A percentile compares a stretch with the other conserved stretches of the same genome.
Evolutionary conservation across 805 yeast species (phyloP).

Genomic region (Yarrowia divulgata): DNA sequence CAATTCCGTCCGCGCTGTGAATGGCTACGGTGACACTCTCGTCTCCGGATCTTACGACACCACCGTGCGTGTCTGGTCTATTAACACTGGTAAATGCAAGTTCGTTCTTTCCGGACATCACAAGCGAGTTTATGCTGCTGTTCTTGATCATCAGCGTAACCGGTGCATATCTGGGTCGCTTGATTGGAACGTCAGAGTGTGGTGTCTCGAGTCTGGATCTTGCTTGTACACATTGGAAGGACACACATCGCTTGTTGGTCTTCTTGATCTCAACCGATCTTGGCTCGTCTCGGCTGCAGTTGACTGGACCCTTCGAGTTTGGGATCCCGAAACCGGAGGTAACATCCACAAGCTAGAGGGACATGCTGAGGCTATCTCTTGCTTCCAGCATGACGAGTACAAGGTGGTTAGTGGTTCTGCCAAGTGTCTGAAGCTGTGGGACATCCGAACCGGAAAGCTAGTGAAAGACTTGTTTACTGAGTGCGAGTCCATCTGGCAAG

Average conservation of each 20-base stretch:
- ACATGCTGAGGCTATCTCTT: slow-evolving; percentile 86
- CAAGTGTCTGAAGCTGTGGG: slow-evolving; percentile 86
- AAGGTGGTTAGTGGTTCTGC: slow-evolving; percentile 89
- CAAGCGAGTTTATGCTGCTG: slow-evolving; percentile 88
- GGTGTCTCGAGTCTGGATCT: slow-evolving; percentile 85
- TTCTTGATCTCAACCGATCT: slow-evolving; percentile 76
- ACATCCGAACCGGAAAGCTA: slow-evolving; percentile 75
- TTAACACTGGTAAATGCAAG: slow-evolving; percentile 73
- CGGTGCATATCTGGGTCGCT: slow-evolving; percentile 90
- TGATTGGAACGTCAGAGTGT: slow-evolving; percentile 86
- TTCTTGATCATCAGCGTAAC: slow-evolving; percentile 74
- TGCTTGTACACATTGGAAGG: slow-evolving; percentile 77
- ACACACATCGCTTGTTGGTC: slow-evolving; percentile 88
- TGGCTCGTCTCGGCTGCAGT: slow-evolving; percentile 94
- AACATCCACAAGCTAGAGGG: slow-evolving; percentile 76
- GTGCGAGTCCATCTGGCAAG: slow-evolving; percentile 94
- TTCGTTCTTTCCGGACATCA: slow-evolving; percentile 82
- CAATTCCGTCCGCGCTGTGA: slow-evolving; percentile 82
- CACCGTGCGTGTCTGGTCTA: slow-evolving; percentile 91
- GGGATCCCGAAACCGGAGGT: slow-evolving; percentile 82
- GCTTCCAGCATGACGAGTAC: slow-evolving; percentile 88
- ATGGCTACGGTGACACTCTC: slow-evolving; percentile 83
- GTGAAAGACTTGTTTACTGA: slow-evolving; percentile 74
- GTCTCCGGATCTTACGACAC: slow-evolving; percentile 92
- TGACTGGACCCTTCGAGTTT: slow-evolving; percentile 86